Evolutionary conservation across 441 rosid species (phyloP).

Genomic region (Caryocar brasiliense): DNA sequence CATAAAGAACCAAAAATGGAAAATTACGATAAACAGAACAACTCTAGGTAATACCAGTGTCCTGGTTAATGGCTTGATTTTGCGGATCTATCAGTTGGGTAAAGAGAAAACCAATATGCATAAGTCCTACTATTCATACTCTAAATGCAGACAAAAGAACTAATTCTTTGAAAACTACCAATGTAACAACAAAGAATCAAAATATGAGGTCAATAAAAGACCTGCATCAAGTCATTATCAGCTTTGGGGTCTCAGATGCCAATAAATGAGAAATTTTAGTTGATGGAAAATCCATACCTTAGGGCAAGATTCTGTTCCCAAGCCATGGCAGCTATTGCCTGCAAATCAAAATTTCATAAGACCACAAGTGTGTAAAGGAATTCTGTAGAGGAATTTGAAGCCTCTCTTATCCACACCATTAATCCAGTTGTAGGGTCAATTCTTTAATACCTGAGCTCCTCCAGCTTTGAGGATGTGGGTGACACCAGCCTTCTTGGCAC

Average conservation of each 20-base stretch:
- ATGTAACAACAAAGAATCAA: no score
- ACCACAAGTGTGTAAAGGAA: background rate
- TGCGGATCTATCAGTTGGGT: background rate
- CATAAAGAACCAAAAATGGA: no score
- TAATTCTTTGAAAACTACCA: background rate
- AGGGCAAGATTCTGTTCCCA: slow-evolving; percentile 94
- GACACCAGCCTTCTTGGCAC: slow-evolving; percentile 92
- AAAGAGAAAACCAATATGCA: background rate
- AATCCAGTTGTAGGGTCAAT: background rate
- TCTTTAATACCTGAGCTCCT: slow-evolving; percentile 74
- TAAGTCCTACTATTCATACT: background rate
- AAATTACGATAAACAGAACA: no score
- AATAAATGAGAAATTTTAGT: background rate
- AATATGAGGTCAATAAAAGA: background rate
- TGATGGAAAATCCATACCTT: slow-evolving; percentile 44
- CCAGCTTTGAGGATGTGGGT: slow-evolving; percentile 92
- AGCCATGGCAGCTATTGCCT: slow-evolving; percentile 96
- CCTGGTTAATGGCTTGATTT: background rate
- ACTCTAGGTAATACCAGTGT: background rate
- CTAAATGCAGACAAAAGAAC: background rate
- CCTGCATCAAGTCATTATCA: background rate
- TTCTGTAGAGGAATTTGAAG: background rate
- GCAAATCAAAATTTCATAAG: slow-evolving; percentile 5
- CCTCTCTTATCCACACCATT: background rate
- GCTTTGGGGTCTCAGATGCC: background rate